Conservation (phyloP, 352 stramenopile genomes). For the Aphanomyces euteiches region DNA sequence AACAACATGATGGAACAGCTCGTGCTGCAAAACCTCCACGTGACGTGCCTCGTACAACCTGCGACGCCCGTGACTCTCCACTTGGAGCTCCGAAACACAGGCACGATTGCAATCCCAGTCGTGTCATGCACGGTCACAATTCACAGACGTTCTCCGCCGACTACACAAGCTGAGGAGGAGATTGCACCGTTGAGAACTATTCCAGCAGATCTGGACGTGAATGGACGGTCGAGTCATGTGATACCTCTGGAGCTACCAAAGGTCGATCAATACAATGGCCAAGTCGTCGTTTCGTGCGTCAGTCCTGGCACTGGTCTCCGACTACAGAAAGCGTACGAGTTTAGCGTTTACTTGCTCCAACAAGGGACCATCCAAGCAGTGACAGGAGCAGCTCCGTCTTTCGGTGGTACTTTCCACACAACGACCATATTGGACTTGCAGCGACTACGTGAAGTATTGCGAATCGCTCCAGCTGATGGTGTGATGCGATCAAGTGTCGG, state of each 20-base stretch:
- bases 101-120: conserved; percentile 23
- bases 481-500: background rate
- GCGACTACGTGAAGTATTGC: conserved; percentile 8
- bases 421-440: background rate
- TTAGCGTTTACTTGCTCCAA: conserved; percentile 24
- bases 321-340: conserved; percentile 18
- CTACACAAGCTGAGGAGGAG: background rate
- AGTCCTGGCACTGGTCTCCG: conserved; percentile 23
- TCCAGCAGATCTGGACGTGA: conserved; percentile 17
- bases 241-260: conserved; percentile 7
- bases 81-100: conserved; percentile 6
- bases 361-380: background rate
- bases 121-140: background rate
- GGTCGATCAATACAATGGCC: conserved; percentile 27
- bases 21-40: conserved; percentile 18
- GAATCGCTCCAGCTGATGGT: conserved; percentile 1
- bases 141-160: background rate
- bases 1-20: conserved; percentile 29
- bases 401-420: too few relatives aligned
- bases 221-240: background rate
- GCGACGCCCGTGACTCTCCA: background rate
- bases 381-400: too few relatives aligned
- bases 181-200: background rate
- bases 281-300: conserved; percentile 14
- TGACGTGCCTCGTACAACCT: background rate